These are phyloP conservation scores for Kodamaea restingae DNA, from an alignment of 805 yeast species.

Conservation along the genomic window DNA sequence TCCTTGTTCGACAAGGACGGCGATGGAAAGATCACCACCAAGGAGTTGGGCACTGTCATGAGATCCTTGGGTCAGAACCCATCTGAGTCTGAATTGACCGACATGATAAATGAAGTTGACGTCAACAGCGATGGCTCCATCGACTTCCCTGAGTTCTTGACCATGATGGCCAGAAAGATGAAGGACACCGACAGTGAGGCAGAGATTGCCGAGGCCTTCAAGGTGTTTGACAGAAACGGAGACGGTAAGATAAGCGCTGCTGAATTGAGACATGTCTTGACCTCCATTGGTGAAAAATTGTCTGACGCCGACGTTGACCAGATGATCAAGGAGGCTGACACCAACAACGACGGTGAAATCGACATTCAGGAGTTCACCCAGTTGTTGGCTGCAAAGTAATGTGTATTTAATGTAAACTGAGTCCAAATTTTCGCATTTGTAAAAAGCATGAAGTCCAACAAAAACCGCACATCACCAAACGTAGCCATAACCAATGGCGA, in stretches of 20 bases:
- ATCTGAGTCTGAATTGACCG: constrained; percentile 91
- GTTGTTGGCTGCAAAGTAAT: constrained; percentile 69
- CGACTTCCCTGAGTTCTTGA: constrained; percentile 46
- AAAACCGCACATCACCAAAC: not conserved
- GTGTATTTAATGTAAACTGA: constrained; percentile 2
- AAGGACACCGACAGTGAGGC: constrained; percentile 97
- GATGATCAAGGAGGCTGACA: constrained; percentile 94
- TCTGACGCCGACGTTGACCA: constrained; percentile 96
- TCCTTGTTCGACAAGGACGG: constrained; percentile 95
- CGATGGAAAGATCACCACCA: constrained; percentile 94
- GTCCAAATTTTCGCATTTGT: constrained; percentile 1
- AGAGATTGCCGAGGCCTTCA: constrained; percentile 95
- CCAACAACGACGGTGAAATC: constrained; percentile 95
- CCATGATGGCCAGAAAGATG: constrained; percentile 57
- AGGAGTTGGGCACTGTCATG: constrained; percentile 97
- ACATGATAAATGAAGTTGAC: constrained; percentile 96
- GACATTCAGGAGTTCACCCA: constrained; percentile 96
- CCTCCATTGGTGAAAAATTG: constrained; percentile 95
- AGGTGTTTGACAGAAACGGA: constrained; percentile 94
- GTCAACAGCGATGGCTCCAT: constrained; percentile 83
- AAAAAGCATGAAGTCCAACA: not conserved
- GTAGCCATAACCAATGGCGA: not conserved
- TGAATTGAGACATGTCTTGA: constrained; percentile 92
- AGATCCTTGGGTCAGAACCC: constrained; percentile 98
- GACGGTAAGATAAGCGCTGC: constrained; percentile 97